A percentile compares a stretch with the other conserved stretches of the same genome.
phyloP scores from a whole-genome alignment of 1,139 yeast genomes.

The Pneumocystis jirovecii region DNA sequence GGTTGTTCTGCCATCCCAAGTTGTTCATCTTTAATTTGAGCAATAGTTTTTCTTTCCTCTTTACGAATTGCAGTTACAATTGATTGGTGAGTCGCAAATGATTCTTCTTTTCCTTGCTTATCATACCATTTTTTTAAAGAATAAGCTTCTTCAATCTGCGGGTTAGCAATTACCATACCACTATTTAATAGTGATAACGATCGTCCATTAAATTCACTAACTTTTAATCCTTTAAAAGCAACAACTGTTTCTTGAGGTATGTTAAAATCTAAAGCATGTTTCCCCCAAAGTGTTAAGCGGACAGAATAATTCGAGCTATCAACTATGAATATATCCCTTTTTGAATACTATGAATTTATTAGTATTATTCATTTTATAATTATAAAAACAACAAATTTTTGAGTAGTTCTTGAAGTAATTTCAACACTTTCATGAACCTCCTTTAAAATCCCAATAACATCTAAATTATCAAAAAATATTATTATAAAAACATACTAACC shows the following conservation, averaged over 20 bases:
- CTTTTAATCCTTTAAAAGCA: slow-evolving; percentile 81
- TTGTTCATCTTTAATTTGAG: slow-evolving; percentile 51
- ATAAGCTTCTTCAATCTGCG: slow-evolving; percentile 80
- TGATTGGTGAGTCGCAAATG: slow-evolving; percentile 13
- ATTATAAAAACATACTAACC: not conserved
- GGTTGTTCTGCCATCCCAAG: slow-evolving; percentile 55
- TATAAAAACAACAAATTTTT: slow-evolving; percentile 37
- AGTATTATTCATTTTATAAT: not conserved
- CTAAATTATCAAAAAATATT: slow-evolving; percentile 27
- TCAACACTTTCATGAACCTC: slow-evolving; percentile 60
- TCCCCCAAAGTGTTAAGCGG: slow-evolving; percentile 80
- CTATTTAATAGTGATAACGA: slow-evolving; percentile 67
- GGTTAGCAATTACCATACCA: slow-evolving; percentile 62
- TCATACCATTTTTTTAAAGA: slow-evolving; percentile 91
- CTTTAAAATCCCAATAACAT: slow-evolving; percentile 75
- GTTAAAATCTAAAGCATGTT: slow-evolving; percentile 57
- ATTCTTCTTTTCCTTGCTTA: slow-evolving; percentile 41
- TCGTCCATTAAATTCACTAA: slow-evolving; percentile 80
- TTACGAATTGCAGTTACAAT: slow-evolving; percentile 29
- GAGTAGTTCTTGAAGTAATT: slow-evolving; percentile 82
- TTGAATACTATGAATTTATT: slow-evolving; percentile 37
- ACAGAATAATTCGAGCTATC: slow-evolving; percentile 72
- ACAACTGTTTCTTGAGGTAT: slow-evolving; percentile 68
- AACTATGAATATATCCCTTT: slow-evolving; percentile 75
- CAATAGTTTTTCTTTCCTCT: slow-evolving; percentile 36